phyloP scores from a whole-genome alignment of 2,329 filamentous ascomycete genomes.

The Clonostachys sp. region DNA sequence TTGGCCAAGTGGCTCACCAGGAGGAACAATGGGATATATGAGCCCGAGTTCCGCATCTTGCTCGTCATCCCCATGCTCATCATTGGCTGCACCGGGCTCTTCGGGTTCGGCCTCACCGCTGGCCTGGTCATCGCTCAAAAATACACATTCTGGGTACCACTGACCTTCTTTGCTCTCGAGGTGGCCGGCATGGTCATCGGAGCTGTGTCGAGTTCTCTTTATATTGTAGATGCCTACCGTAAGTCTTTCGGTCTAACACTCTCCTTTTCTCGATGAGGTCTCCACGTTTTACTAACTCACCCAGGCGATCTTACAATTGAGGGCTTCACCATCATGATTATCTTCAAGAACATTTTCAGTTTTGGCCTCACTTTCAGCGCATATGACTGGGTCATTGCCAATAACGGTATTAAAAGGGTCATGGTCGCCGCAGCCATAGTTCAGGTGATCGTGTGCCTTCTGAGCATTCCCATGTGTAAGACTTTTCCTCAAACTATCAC shows the following conservation, averaged over 20 bases:
- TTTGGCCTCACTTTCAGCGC: slow-evolving; percentile 81
- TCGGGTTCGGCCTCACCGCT: slow-evolving; percentile 76
- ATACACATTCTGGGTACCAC: slow-evolving; percentile 70
- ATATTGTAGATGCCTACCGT: slow-evolving; percentile 92
- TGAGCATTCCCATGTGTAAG: slow-evolving; percentile 78
- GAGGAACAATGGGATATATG: slow-evolving; percentile 76
- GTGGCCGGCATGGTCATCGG: slow-evolving; percentile 91
- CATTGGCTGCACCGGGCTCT: slow-evolving; percentile 73
- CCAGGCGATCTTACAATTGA: slow-evolving; percentile 77
- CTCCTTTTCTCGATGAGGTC: background rate
- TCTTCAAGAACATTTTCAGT: slow-evolving; percentile 94
- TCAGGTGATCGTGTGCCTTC: slow-evolving; percentile 70
- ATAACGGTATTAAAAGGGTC: slow-evolving; percentile 51
- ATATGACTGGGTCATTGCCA: slow-evolving; percentile 71
- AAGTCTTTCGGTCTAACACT: slow-evolving; percentile 24
- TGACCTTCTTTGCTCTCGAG: slow-evolving; percentile 79
- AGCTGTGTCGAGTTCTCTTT: slow-evolving; percentile 78
- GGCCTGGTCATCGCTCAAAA: slow-evolving; percentile 46
- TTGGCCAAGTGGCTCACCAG: slow-evolving; percentile 66
- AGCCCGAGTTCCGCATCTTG: slow-evolving; percentile 85
- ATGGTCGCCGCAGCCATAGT: slow-evolving; percentile 73
- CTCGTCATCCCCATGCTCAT: slow-evolving; percentile 80
- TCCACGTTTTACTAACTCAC: background rate
- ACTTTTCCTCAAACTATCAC: slow-evolving; percentile 13
- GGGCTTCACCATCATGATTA: slow-evolving; percentile 81